Base-by-base conservation (phyloP, 345 rosid species). In the Hypericum androsaemum region DNA sequence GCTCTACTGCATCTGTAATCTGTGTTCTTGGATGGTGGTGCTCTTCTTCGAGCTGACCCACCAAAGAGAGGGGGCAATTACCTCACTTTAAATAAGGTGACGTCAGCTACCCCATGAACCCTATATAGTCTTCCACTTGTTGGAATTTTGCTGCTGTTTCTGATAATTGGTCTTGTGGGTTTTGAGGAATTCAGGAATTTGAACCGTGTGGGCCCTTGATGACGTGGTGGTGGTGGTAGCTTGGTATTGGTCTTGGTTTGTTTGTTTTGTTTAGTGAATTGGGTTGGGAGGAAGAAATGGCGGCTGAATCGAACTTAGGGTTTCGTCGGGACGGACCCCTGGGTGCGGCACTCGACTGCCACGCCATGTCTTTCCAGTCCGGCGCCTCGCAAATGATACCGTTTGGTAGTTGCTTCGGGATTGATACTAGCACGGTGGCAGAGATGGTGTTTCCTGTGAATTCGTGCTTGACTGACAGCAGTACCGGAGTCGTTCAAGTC, bases 291-390 rank as follows among this genome's bases (percentile, higher is more conserved):
- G 38, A 3, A 51, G 12, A 67, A 62, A 80, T 88, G 97, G 80
- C 89, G 16, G 78, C 86, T 37, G 78, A 79, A 61, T 76, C 84
- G 8, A 76, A 76, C 65, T 16, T 77, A 37, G 81, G 81, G 52
- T 71, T 80, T 54, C 61, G 63, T 52, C 67, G 41, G 7, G 73
- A 62, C 5, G 75, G 57, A 42, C 46, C 63, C 47, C 53, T 69
- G 44, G 70, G 59, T 41, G 71, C 71, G 44, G 54, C 75, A 28
- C 64, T 72, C 68, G 70, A 64, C 47, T 69, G 69, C 53, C 75
- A 77, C 49, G 86, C 81, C 8, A 64, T 78, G 16, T 73, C 82
- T 43, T 80, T 82, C 41, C 87, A 78, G 48, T 57, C 79, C 6
- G 74, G 62, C 10, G 69, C 71, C 5, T 73, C 85, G 0, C 83